Conservation (phyloP, 2,329 filamentous ascomycete genomes). For the Venturia oleaginea region DNA sequence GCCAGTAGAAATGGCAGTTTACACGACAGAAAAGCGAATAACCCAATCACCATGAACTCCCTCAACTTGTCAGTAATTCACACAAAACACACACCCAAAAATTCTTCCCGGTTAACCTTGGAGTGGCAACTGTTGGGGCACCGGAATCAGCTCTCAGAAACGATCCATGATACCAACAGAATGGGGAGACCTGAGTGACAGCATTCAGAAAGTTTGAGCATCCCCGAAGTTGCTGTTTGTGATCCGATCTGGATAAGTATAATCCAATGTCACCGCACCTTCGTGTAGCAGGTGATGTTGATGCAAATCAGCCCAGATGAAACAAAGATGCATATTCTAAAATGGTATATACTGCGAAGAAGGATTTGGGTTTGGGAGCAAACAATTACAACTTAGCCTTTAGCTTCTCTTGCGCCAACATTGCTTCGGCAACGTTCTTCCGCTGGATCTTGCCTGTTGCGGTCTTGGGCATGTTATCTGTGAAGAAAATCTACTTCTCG, state of each 20-base stretch:
- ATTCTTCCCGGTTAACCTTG: too few relatives aligned
- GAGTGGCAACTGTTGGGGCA: too few relatives aligned
- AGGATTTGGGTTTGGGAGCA: not conserved
- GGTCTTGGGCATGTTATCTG: constrained; percentile 78
- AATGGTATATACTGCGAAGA: not conserved
- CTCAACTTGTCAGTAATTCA: too few relatives aligned
- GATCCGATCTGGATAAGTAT: not conserved
- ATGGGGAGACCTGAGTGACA: too few relatives aligned
- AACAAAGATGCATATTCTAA: not conserved
- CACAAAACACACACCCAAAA: too few relatives aligned
- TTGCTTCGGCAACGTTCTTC: constrained; percentile 74
- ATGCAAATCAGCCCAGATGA: not conserved
- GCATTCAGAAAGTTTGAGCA: not conserved
- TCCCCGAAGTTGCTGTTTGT: not conserved
- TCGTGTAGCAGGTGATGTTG: not conserved
- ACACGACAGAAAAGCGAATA: too few relatives aligned
- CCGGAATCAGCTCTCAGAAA: too few relatives aligned
- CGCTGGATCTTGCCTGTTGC: constrained; percentile 87
- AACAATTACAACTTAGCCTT: constrained; percentile 42
- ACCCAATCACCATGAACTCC: too few relatives aligned
- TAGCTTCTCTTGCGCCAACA: constrained; percentile 59
- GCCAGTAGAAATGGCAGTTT: too few relatives aligned
- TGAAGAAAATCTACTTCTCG: constrained; percentile 63
- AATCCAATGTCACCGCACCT: not conserved
- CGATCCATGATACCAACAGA: too few relatives aligned